Base-by-base conservation (phyloP, 805 yeast genomes). In the Isabelozyma rhagii region DNA sequence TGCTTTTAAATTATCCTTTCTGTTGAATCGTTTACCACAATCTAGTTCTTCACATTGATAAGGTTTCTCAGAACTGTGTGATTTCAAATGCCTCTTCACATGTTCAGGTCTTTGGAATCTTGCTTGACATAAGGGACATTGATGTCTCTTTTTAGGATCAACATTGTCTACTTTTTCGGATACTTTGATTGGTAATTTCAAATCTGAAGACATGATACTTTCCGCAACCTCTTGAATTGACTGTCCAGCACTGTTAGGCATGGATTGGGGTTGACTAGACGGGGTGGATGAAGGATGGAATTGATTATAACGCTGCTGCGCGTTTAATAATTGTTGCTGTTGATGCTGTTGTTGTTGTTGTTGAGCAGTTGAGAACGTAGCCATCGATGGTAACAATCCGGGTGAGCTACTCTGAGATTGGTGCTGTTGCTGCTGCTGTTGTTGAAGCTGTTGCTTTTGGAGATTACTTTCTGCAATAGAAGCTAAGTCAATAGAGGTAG, bases 91-190 rank as follows among this genome's bases (percentile, higher is more conserved):
- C 53, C 89, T 63, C 61, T 81, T 84, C 28, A 84, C 90, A 63
- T 84, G 90, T 58, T 84, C 90, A 2, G 90, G 87, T 54, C 87
- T 66, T 61, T 83, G 89, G 71, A 84, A 84, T 46, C 78, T 66
- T 39, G 82, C 75, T 44, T 78, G 81, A 60, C 89, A 83, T 41
- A 83, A 62, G 1, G 87, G 87, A 66, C 90, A 84, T 54, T 74
- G 75, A 63, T 84, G 88, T 46, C 74, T 72, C 63, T 83, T 84
- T 58, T 81, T 82, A 8, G 77, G 75, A 53, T 73, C 77, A 41
- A 54, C 47, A 29, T 51, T 51, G 45, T 78, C 75, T 47, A 72
- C 69, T 56, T 70, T 58, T 45, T 62, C 67, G 11, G 56, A 56
- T 46, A 57, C 49, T 43, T 58, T 51, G 21, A 57, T 56, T 46